phyloP scores from a whole-genome alignment of 2,329 filamentous ascomycete species.

The Dissoconium aciculare region DNA sequence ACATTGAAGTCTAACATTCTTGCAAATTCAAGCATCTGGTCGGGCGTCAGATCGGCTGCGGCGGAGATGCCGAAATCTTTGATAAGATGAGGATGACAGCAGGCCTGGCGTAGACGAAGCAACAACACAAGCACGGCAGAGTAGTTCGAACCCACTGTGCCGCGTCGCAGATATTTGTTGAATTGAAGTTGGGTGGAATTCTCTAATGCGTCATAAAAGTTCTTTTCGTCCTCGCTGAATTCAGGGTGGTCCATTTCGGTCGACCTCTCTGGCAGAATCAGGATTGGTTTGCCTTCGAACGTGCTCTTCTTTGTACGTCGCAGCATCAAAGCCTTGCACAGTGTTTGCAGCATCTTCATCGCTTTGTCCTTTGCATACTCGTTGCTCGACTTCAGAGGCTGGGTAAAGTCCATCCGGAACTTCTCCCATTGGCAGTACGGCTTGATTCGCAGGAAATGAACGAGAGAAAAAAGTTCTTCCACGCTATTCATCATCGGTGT shows the following conservation, averaged over 20 bases:
- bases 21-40: constrained; percentile 48
- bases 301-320: constrained; percentile 66
- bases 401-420: constrained; percentile 47
- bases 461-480: constrained; percentile 59
- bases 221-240: constrained; percentile 50
- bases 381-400: constrained; percentile 33
- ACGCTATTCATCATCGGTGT: constrained; percentile 84
- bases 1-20: constrained; percentile 44
- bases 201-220: constrained; percentile 54
- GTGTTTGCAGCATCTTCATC: constrained; percentile 56
- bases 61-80: constrained; percentile 46
- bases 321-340: constrained; percentile 68
- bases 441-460: constrained; percentile 61
- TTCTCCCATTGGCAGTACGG: constrained; percentile 53
- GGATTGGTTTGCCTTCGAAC: constrained; percentile 65
- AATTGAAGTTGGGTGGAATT: constrained; percentile 52
- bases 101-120: constrained; percentile 64
- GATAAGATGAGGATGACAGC: constrained; percentile 61
- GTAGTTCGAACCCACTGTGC: constrained; percentile 58
- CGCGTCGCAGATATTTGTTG: constrained; percentile 58
- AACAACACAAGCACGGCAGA: constrained; percentile 67
- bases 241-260: constrained; percentile 47
- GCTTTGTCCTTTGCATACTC: constrained; percentile 27
- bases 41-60: constrained; percentile 33
- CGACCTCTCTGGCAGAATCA: constrained; percentile 50